Conservation (phyloP, 2,329 filamentous ascomycete genomes). For the Sclerotinia subarctica region DNA sequence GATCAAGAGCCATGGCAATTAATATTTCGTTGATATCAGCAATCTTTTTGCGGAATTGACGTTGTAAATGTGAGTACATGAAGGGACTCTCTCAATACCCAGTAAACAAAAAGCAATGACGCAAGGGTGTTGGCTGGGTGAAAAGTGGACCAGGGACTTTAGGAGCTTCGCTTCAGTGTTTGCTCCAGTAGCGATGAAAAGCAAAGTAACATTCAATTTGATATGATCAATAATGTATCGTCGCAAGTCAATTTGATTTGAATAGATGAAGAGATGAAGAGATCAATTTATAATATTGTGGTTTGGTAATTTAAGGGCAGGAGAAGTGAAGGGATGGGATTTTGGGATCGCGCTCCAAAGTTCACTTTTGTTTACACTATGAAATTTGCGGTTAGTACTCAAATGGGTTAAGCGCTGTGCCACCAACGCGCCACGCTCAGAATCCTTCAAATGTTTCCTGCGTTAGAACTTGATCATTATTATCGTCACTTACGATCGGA, state of each 20-base stretch:
- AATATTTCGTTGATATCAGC: conserved; percentile 37
- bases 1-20: conserved; percentile 43
- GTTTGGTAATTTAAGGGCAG: neutral
- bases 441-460: neutral
- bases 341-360: neutral
- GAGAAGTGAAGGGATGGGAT: neutral
- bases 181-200: neutral
- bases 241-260: neutral
- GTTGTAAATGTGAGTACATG: conserved; percentile 36
- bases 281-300: neutral
- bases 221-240: neutral
- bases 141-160: conserved; percentile 3
- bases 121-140: conserved; percentile 19
- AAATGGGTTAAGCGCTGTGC: conserved; percentile 11
- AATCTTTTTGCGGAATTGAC: conserved; percentile 31
- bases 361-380: neutral
- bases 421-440: conserved; percentile 8
- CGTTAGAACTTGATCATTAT: neutral
- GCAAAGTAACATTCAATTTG: neutral
- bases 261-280: neutral
- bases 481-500: neutral
- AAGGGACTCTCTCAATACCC: neutral
- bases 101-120: conserved; percentile 12
- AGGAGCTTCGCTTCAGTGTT: conserved; percentile 7
- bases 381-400: neutral